A percentile compares a stretch with the other conserved stretches of the same genome.
Conservation (phyloP, 257 asterid genomes). For the Nemophila menziesii region DNA sequence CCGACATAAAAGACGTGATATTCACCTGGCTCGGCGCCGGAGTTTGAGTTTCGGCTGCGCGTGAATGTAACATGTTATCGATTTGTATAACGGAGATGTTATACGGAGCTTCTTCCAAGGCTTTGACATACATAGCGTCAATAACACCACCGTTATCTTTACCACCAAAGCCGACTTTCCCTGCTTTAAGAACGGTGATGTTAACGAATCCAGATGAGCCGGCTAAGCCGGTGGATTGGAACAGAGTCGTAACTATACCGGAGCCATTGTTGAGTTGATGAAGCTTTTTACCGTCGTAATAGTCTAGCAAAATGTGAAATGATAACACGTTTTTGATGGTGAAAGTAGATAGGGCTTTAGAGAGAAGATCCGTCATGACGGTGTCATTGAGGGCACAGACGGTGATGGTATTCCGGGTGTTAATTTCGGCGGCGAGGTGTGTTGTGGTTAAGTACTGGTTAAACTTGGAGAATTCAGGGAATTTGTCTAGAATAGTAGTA, state of each 20-base stretch:
- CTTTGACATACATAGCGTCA: slow-evolving; percentile 36
- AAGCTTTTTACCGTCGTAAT: slow-evolving; percentile 58
- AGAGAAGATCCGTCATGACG: slow-evolving; percentile 51
- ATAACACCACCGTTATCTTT: slow-evolving; percentile 16
- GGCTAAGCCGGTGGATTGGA: slow-evolving; percentile 62
- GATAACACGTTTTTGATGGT: slow-evolving; percentile 38
- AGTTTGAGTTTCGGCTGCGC: slow-evolving; percentile 57
- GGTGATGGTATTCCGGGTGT: slow-evolving; percentile 50
- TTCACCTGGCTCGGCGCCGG: slow-evolving; percentile 42
- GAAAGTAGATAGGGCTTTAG: slow-evolving; percentile 27
- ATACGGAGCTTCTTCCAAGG: slow-evolving; percentile 33
- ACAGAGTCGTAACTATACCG: slow-evolving; percentile 54
- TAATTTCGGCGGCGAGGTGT: slow-evolving; percentile 50
- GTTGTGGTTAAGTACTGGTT: slow-evolving; percentile 49
- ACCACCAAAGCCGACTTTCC: slow-evolving; percentile 48
- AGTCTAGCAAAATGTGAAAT: slow-evolving; percentile 64
- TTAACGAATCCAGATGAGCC: slow-evolving; percentile 63
- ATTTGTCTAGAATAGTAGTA: slow-evolving; percentile 33
- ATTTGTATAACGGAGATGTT: slow-evolving; percentile 64
- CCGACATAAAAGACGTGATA: slow-evolving; percentile 49
- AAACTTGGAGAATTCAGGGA: slow-evolving; percentile 44
- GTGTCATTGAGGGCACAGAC: slow-evolving; percentile 49
- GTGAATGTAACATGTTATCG: slow-evolving; percentile 33
- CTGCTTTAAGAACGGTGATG: slow-evolving; percentile 42
- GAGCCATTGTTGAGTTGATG: slow-evolving; percentile 52